phyloP scores from a whole-genome alignment of 495 filamentous ascomycete species.

The Penicillium macrosclerotiorum region DNA sequence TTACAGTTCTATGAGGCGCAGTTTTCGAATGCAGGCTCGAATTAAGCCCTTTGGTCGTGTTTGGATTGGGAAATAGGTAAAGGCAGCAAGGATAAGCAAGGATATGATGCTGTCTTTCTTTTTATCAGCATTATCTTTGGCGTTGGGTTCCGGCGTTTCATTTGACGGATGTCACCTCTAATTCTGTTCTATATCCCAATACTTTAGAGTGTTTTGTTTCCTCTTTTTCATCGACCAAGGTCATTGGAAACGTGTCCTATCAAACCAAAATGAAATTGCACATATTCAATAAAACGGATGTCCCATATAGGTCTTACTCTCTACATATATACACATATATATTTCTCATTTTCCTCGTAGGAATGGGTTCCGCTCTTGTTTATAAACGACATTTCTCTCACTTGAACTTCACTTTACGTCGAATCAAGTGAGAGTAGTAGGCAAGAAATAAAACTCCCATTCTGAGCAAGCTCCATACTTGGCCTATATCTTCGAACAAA shows the following conservation, averaged over 20 bases:
- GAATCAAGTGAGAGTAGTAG: background rate
- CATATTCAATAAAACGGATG: too few species aligned
- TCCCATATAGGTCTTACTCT: too few species aligned
- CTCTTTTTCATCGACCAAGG: background rate
- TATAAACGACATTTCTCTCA: too few species aligned
- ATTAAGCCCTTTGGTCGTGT: too few species aligned
- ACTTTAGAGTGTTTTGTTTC: slow-evolving; percentile 3
- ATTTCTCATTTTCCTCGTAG: too few species aligned
- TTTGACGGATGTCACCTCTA: slow-evolving; percentile 10
- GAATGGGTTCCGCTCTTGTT: too few species aligned
- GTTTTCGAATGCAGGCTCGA: slow-evolving; percentile 39
- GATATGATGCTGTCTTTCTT: slow-evolving; percentile 5
- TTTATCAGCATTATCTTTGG: slow-evolving; percentile 26
- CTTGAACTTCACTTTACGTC: too few species aligned
- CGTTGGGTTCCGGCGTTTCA: slow-evolving; percentile 17
- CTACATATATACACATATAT: too few species aligned
- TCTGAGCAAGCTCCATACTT: slow-evolving; percentile 7
- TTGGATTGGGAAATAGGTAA: too few species aligned
- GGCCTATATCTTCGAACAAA: background rate
- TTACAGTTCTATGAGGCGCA: slow-evolving; percentile 46
- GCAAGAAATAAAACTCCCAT: background rate
- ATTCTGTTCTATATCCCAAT: slow-evolving; percentile 20
- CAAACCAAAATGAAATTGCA: background rate
- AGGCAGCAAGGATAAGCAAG: too few species aligned
- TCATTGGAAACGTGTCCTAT: background rate